Conservation (phyloP, 208 protist species). For the Crithidia acanthocephali region DNA sequence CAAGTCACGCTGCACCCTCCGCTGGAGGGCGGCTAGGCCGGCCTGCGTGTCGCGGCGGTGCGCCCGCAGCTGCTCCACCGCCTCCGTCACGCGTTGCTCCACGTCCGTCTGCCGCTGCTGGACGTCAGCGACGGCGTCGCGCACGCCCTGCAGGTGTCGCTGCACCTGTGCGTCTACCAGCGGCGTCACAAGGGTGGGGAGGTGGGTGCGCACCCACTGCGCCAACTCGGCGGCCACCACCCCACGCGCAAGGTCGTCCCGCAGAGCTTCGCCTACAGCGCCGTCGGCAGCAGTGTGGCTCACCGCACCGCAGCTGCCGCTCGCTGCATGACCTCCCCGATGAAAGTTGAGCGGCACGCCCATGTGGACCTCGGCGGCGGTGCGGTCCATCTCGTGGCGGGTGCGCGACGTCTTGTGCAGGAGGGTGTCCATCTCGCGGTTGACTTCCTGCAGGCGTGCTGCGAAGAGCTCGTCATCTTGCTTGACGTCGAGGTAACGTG, state of each 20-base stretch:
- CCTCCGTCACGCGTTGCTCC: slow-evolving; percentile 26
- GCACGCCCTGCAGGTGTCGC: slow-evolving; percentile 28
- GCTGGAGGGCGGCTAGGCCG: slow-evolving; percentile 27
- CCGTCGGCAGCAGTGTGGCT: background rate
- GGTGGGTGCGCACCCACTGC: slow-evolving; percentile 31
- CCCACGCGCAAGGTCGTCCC: slow-evolving; percentile 18
- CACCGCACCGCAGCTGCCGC: background rate
- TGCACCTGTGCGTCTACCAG: slow-evolving; percentile 46
- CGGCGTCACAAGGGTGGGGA: slow-evolving; percentile 29
- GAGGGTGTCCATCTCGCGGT: slow-evolving; percentile 74
- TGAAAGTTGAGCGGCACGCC: slow-evolving; percentile 20
- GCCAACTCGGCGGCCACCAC: slow-evolving; percentile 33
- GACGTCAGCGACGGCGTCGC: slow-evolving; percentile 27
- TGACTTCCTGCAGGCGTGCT: slow-evolving; percentile 62
- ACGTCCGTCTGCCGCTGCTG: slow-evolving; percentile 18
- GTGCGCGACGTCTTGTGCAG: slow-evolving; percentile 59
- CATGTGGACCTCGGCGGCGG: slow-evolving; percentile 16
- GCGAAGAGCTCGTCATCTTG: slow-evolving; percentile 47
- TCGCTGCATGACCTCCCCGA: background rate
- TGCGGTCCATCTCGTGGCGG: slow-evolving; percentile 41
- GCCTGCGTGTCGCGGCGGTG: slow-evolving; percentile 27
- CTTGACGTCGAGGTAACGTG: slow-evolving; percentile 4
- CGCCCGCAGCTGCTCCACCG: slow-evolving; percentile 26
- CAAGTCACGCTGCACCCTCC: slow-evolving; percentile 16
- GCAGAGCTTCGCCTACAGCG: background rate